Evolutionary conservation across 73 alveolate genomes (phyloP).

Genomic region (Diophrys sp.): DNA sequence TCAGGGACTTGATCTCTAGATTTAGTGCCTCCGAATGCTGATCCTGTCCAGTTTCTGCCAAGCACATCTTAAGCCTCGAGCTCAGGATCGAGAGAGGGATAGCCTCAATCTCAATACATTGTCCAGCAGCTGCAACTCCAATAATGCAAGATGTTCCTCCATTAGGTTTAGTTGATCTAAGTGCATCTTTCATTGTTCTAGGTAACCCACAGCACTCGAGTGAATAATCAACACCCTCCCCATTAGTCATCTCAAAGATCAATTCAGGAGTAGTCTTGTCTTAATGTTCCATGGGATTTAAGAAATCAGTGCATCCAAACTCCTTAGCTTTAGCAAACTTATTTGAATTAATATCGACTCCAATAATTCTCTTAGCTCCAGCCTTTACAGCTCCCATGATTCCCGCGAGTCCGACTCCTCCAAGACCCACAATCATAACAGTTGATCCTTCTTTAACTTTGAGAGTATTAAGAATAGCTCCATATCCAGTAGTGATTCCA

Average conservation of each 20-base stretch:
- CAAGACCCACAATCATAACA: slow-evolving; percentile 89
- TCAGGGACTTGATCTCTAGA: slow-evolving; percentile 80
- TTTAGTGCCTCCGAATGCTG: slow-evolving; percentile 91
- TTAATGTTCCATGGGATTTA: slow-evolving; percentile 73
- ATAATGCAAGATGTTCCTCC: slow-evolving; percentile 83
- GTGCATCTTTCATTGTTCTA: slow-evolving; percentile 83
- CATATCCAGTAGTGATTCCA: slow-evolving; percentile 92
- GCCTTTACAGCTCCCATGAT: slow-evolving; percentile 76
- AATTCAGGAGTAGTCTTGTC: slow-evolving; percentile 68
- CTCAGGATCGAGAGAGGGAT: too few relatives aligned
- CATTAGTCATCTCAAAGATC: slow-evolving; percentile 67
- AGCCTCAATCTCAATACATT: slow-evolving; percentile 70
- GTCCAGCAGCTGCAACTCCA: slow-evolving; percentile 93
- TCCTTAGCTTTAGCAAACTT: slow-evolving; percentile 79
- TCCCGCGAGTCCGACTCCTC: slow-evolving; percentile 94
- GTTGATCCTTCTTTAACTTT: slow-evolving; percentile 78
- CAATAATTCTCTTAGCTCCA: slow-evolving; percentile 80
- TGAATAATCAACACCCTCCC: slow-evolving; percentile 90
- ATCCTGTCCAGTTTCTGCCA: slow-evolving; percentile 86
- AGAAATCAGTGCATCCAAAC: slow-evolving; percentile 86
- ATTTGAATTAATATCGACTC: slow-evolving; percentile 80
- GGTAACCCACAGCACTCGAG: slow-evolving; percentile 83
- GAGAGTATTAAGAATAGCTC: slow-evolving; percentile 83
- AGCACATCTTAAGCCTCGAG: slow-evolving; percentile 77
- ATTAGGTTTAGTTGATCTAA: slow-evolving; percentile 77